These are phyloP conservation scores for Sisymbrium altissimum DNA, from an alignment of 345 rosid genomes.

Conservation along the genomic window DNA sequence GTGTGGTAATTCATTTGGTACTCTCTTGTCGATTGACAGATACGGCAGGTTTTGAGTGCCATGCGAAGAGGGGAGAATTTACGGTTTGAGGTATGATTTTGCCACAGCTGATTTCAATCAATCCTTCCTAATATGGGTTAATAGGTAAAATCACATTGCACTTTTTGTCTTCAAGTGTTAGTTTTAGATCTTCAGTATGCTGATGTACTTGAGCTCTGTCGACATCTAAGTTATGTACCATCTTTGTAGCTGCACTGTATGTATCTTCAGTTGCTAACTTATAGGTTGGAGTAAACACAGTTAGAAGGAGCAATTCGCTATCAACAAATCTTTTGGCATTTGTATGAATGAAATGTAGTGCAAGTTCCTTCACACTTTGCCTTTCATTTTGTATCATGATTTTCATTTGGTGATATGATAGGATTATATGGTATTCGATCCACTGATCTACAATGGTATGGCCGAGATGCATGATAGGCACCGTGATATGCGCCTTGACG, in stretches of 20 bases:
- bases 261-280: background rate
- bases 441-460: conserved; percentile 59
- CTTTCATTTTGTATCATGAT: background rate
- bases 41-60: conserved; percentile 84
- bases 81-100: conserved; percentile 64
- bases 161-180: background rate
- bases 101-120: background rate
- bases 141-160: background rate
- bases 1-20: conserved; percentile 14
- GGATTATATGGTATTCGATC: conserved; percentile 87
- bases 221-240: background rate
- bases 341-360: conserved; percentile 1
- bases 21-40: conserved; percentile 45
- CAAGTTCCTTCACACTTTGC: background rate
- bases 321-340: background rate
- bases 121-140: background rate
- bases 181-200: conserved; percentile 10
- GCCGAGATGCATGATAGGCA: conserved; percentile 87
- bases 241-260: background rate
- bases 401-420: conserved; percentile 27
- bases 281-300: background rate
- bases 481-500: conserved; percentile 91
- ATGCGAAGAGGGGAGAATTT: conserved; percentile 85
- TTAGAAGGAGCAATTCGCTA: background rate
- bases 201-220: background rate